Evolutionary conservation across 805 yeast genomes (phyloP).

Genomic region (Clavispora asparagi): DNA sequence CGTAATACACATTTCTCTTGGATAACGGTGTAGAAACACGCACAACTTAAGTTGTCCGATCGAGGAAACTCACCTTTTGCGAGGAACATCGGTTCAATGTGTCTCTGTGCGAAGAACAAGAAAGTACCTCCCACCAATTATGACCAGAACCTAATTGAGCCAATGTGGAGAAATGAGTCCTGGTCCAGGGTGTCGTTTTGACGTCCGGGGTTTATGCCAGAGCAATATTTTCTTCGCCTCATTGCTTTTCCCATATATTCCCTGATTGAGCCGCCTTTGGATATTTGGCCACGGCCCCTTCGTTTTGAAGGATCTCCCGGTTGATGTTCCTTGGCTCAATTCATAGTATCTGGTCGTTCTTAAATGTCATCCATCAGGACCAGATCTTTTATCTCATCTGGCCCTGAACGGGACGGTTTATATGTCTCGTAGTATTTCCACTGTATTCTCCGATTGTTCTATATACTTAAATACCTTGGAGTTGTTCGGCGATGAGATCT

Average conservation of each 20-base stretch:
- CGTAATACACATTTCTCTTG: neutral
- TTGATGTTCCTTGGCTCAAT: neutral
- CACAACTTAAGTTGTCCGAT: conserved; percentile 47
- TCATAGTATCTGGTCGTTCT: neutral
- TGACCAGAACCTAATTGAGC: neutral
- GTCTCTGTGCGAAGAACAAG: conserved; percentile 41
- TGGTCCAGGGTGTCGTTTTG: neutral
- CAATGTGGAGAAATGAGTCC: neutral
- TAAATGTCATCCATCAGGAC: neutral
- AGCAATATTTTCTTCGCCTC: neutral
- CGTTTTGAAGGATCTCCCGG: neutral
- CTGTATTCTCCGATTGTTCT: neutral
- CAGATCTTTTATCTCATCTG: neutral
- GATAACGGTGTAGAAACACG: conserved; percentile 11
- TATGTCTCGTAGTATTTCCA: neutral
- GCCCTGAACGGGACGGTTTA: neutral
- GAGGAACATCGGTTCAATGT: conserved; percentile 43
- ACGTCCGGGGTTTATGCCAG: neutral
- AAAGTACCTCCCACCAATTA: neutral
- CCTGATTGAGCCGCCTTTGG: neutral
- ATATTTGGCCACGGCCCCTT: neutral
- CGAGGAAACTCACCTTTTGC: conserved; percentile 21
- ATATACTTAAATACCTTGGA: conserved; percentile 11
- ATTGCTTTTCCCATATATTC: neutral
- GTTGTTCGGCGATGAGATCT: conserved; percentile 21